Evolutionary conservation across 2,329 filamentous ascomycete species (phyloP).

Genomic region (Aspergillus ustus): DNA sequence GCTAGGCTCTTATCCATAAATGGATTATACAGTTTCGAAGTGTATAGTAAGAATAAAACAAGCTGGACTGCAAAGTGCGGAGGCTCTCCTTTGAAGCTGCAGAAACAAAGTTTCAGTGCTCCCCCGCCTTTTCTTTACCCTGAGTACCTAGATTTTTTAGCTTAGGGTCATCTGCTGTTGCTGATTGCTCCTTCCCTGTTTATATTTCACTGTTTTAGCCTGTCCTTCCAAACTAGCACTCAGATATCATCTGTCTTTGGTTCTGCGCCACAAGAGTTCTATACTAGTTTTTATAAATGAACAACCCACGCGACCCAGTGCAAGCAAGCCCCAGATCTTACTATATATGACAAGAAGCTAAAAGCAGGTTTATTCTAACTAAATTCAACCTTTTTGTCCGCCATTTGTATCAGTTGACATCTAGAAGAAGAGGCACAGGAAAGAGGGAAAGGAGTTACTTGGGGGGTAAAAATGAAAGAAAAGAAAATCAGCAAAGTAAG

Average conservation of each 20-base stretch:
- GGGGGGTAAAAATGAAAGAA: slow-evolving; percentile 7
- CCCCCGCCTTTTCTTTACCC: slow-evolving; percentile 15
- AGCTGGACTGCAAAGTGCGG: neutral
- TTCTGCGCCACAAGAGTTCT: neutral
- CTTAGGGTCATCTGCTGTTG: neutral
- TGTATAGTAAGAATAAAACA: neutral
- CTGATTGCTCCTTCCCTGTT: slow-evolving; percentile 4
- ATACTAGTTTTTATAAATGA: slow-evolving; percentile 12
- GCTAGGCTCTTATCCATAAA: neutral
- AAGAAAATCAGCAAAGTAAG: slow-evolving; percentile 1
- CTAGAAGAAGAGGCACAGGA: neutral
- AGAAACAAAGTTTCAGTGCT: slow-evolving; percentile 11
- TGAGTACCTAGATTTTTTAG: neutral
- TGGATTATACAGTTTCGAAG: neutral
- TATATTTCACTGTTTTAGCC: slow-evolving; percentile 8
- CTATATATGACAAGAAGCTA: neutral
- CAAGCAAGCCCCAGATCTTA: slow-evolving; percentile 1
- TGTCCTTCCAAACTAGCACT: neutral
- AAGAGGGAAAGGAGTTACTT: neutral
- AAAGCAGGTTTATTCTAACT: slow-evolving; percentile 12
- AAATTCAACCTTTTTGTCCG: slow-evolving; percentile 10
- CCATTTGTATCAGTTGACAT: neutral
- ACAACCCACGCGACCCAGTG: slow-evolving; percentile 18
- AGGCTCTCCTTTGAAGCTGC: neutral
- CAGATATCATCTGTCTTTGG: slow-evolving; percentile 3